Base-by-base conservation (phyloP, 2,329 filamentous ascomycete species). In the Malbranchea zuffiana region DNA sequence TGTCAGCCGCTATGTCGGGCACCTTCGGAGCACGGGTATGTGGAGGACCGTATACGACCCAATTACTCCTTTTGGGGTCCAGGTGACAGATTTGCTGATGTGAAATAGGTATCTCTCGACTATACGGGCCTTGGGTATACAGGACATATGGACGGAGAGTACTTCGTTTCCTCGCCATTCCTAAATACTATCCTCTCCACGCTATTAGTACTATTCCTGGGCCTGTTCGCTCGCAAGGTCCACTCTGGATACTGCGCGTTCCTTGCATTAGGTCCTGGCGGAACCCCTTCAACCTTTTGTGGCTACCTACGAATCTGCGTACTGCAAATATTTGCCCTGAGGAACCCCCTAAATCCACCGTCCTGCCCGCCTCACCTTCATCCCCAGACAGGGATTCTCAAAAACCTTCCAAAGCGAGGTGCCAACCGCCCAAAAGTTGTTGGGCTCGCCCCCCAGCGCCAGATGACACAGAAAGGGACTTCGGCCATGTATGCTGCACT, bases 381-480 rank as follows among this genome's bases (percentile, higher is more conserved):
- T 10, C 75, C 77, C 0, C 56, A 68, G 10, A 50, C 53, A 1
- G 81, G 82, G 7, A 73, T 80, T 49, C 69, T 90, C 17, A 48
- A 55, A 21, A 56, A 60, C 20, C 66, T 90, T 0, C 75, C 80
- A 1, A 67, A 67, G 39, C 76, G 84, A 0, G 52, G 59, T 3
- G 80, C 79, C 0, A 65, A 69, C 1, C 72, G 82, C 1, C 85
- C 84, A 1, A 54, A 60, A 2, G 78, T 87, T 6, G 72, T 68
- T 26, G 84, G 84, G 32, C 83, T 92, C 40, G 84, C 83, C 1
- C 84, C 84, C 0, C 84, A 93, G 51, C 72, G 84, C 2, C 84
- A 92, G 59, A 67, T 79, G 12, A 73, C 80, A 54, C 82, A 92
- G 52, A 68, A 68, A 26, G 73, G 74, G 7, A 67, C 66, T 4